Base-by-base conservation (phyloP, 768 basidiomycete genomes). In the Cystofilobasidium bisporidii region DNA sequence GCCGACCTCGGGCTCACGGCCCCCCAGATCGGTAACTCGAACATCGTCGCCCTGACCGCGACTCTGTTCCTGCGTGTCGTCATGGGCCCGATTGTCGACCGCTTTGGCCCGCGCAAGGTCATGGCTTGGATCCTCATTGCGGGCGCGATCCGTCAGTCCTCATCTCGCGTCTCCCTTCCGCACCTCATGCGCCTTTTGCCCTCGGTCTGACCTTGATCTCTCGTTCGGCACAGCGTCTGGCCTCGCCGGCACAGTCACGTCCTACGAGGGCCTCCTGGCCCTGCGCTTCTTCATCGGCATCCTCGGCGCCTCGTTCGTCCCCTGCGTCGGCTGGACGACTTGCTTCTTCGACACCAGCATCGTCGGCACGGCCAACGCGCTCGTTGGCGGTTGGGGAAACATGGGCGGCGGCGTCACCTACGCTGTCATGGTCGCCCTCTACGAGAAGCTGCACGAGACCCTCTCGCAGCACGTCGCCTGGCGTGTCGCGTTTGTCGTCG, bases 291-390 rank as follows among this genome's bases (percentile, higher is more conserved):
- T 85, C 73, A 83, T 70, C 45, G 72, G 69, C 24, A 61, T 65
- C 55, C 78, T 84, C 2, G 85, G 85, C 10, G 84, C 77, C 0
- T 82, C 83, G 0, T 85, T 86, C 67, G 83, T 86, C 1, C 80
- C 84, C 5, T 84, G 83, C 69, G 81, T 71, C 63, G 64, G 3
- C 3, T 84, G 85, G 83, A 83, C 84, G 12, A 83, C 85, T 0
- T 76, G 76, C 3, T 85, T 85, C 75, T 86, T 83, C 73, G 83
- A 84, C 73, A 84, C 81, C 55, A 74, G 75, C 56, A 72, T 79
- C 40, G 81, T 81, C 22, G 81, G 81, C 5, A 75, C 70, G 8
- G 74, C 83, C 0, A 85, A 84, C 71, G 83, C 82, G 0, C 72
- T 86, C 1, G 81, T 81, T 8, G 84, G 77, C 10, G 84, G 84